A percentile compares a stretch with the other conserved stretches of the same genome.
Conservation (phyloP, 73 alveolate species). For the Urostyla sp. region DNA sequence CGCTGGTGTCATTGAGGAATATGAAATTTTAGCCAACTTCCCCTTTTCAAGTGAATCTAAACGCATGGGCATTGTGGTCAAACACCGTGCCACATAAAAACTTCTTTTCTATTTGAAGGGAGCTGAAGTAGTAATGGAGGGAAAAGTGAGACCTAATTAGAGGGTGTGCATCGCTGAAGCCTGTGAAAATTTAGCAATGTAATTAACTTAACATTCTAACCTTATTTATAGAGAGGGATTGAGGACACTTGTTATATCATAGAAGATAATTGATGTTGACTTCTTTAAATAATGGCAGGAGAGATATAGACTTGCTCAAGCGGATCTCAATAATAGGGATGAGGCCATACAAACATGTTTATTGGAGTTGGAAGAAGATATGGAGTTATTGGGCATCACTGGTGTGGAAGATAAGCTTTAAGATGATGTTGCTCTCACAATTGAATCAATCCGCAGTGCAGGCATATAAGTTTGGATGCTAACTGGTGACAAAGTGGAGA, state of each 20-base stretch:
- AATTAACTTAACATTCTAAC: background rate
- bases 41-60: constrained; percentile 92
- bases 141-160: constrained; percentile 76
- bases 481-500: constrained; percentile 96
- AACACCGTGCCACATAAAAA: constrained; percentile 72
- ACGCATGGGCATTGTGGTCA: constrained; percentile 94
- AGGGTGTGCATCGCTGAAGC: constrained; percentile 83
- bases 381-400: constrained; percentile 92
- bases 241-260: constrained; percentile 90
- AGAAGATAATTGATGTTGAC: constrained; percentile 74
- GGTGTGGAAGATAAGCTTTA: constrained; percentile 96
- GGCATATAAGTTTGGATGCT: constrained; percentile 95
- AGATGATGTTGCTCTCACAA: constrained; percentile 86
- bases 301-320: constrained; percentile 81
- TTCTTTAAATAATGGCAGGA: constrained; percentile 79
- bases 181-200: constrained; percentile 91
- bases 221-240: constrained; percentile 78
- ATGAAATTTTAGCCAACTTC: constrained; percentile 84
- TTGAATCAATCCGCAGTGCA: constrained; percentile 89
- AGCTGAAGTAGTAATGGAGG: constrained; percentile 97
- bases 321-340: constrained; percentile 85
- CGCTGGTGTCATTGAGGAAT: constrained; percentile 73
- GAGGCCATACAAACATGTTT: constrained; percentile 66
- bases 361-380: constrained; percentile 82
- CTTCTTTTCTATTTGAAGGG: constrained; percentile 92